These are phyloP conservation scores for Lepidopterella palustris DNA, from an alignment of 495 filamentous ascomycete species.

Conservation along the genomic window DNA sequence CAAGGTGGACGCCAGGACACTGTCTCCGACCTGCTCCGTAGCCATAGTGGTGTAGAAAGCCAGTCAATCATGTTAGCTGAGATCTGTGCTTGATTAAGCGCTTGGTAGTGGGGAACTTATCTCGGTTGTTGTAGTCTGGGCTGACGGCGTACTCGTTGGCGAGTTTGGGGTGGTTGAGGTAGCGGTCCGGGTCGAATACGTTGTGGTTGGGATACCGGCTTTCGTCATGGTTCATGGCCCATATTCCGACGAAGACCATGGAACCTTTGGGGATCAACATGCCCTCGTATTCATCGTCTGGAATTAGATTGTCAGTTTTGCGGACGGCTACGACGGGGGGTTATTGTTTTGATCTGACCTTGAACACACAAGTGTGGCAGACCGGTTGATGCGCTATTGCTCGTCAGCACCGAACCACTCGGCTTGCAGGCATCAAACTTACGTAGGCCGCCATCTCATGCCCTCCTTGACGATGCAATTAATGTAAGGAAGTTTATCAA, in stretches of 20 bases:
- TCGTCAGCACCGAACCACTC: too few species aligned
- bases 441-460: conserved; percentile 56
- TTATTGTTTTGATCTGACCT: too few species aligned
- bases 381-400: too few species aligned
- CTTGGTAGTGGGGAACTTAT: conserved; percentile 44
- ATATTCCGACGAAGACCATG: background rate
- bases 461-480: conserved; percentile 50
- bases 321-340: too few species aligned
- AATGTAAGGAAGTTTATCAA: conserved; percentile 47
- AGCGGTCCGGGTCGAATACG: background rate
- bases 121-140: conserved; percentile 41
- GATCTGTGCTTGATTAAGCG: too few species aligned
- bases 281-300: background rate
- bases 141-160: too few species aligned
- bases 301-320: too few species aligned
- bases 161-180: conserved; percentile 24
- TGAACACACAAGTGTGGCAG: too few species aligned
- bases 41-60: too few species aligned
- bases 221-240: background rate
- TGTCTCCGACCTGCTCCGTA: conserved; percentile 54
- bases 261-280: background rate
- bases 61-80: too few species aligned
- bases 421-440: too few species aligned
- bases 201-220: background rate
- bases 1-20: conserved; percentile 54